Evolutionary conservation across 208 protist genomes (phyloP), one percentile per base, ranked within the genome.

Genomic region (Trypanosoma scelopori): DNA sequence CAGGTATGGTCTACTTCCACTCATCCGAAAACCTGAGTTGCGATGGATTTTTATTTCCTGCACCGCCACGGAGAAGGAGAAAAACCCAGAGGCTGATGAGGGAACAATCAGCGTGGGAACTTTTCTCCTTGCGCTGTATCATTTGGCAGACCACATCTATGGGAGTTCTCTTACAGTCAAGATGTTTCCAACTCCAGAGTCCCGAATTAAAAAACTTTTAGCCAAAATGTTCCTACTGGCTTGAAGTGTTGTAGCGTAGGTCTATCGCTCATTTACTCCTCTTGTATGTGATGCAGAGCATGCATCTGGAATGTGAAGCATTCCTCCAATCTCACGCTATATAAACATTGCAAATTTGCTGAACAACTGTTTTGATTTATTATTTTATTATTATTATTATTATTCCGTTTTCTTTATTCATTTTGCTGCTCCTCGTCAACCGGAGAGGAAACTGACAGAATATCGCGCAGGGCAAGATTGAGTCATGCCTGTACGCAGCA

Each of bases 211-310:
- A 37, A 88, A 87, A 61, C 77, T 91, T 18, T 62, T 91, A 12
- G 62, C 82, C 1, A 88, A 85, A 60, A 89, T 89, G 82, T 87
- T 83, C 60, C 37, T 91, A 12, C 56, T 91, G 6, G 69, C 41
- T 46, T 69, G 56, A 7, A 27, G 4, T 48, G 3, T 53, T 53
- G 23, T 16, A 30, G 25, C 25, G 23, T 53, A 53, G 11, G 23
- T 58, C 15, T 58, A 58, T 43, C 11, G 6, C 6, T 16, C 41
- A 32, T 30, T 35, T 35, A 7, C 28, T 48, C n/a, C n/a, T 18
- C 25, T 45, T 49, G 4, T 16, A 12, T 46, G 1, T 35, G 27
- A 60, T 37, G 32, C 5, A 9, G 3, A 37, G 9, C 32, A 3
- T 37, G n/a, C 32, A 11, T 9, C 9, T 37, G 32, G 9, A 37